Conservation (phyloP, 2,329 filamentous ascomycete species). For the Parafenestella ontariensis region DNA sequence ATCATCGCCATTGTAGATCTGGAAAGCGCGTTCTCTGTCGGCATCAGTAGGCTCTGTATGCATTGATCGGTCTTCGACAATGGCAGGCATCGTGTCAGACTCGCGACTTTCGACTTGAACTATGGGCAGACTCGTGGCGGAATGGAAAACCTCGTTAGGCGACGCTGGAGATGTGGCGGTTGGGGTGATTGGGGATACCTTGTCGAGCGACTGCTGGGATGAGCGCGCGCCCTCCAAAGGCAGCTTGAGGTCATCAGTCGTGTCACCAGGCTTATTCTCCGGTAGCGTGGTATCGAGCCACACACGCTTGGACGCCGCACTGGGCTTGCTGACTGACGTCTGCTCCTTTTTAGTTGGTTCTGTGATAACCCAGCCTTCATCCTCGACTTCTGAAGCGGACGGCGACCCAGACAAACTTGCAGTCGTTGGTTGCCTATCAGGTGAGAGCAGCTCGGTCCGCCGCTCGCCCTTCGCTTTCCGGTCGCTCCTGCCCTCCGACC, state of each 20-base stretch:
- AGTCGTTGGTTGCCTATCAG: constrained; percentile 25
- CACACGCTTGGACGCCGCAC: constrained; percentile 42
- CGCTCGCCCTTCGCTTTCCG: constrained; percentile 33
- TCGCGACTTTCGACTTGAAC: constrained; percentile 59
- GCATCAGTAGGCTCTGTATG: constrained; percentile 63
- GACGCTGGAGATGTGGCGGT: constrained; percentile 48
- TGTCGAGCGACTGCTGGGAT: constrained; percentile 45
- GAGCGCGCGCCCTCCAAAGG: constrained; percentile 49
- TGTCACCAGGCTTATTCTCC: constrained; percentile 42
- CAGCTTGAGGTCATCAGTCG: constrained; percentile 41
- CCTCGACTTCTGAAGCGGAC: constrained; percentile 46
- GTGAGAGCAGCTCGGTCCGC: constrained; percentile 31
- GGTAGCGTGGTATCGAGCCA: constrained; percentile 51
- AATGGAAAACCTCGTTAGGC: constrained; percentile 56
- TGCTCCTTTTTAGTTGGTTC: constrained; percentile 36
- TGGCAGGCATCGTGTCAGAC: constrained; percentile 45
- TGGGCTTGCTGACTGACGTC: constrained; percentile 16
- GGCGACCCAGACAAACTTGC: constrained; percentile 25
- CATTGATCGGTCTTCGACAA: constrained; percentile 41
- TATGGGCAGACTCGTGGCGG: constrained; percentile 58
- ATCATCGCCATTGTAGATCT: constrained; percentile 85
- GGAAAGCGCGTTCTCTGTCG: constrained; percentile 78
- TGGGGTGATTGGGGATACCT: constrained; percentile 40
- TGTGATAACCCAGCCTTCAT: constrained; percentile 49
- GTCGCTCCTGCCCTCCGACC: constrained; percentile 28